A percentile compares a stretch with the other conserved stretches of the same genome.
phyloP scores from a whole-genome alignment of 192 early-diverging fungal genomes.

The Backusella macrospora region DNA sequence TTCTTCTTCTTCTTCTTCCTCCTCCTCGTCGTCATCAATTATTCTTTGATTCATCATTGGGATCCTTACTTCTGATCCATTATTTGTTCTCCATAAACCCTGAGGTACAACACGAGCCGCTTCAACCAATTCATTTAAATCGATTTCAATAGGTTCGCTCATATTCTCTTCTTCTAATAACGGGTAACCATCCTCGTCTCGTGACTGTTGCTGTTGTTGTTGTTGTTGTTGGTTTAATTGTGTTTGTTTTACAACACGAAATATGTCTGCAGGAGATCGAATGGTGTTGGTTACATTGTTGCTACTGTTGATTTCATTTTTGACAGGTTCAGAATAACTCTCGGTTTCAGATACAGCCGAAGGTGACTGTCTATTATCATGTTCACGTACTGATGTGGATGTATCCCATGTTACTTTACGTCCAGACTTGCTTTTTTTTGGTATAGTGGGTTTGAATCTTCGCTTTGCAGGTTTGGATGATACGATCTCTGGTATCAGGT shows the following conservation, averaged over 20 bases:
- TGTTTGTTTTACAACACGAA: conserved; percentile 7
- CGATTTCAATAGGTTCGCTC: neutral
- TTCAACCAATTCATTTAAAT: conserved; percentile 24
- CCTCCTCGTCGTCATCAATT: neutral
- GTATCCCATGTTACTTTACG: conserved; percentile 24
- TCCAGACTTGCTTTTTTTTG: neutral
- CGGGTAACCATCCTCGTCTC: conserved; percentile 18
- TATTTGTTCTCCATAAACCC: conserved; percentile 16
- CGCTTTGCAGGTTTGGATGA: neutral
- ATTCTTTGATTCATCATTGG: neutral
- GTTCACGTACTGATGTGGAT: conserved; percentile 25
- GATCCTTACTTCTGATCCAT: neutral
- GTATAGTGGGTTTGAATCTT: conserved; percentile 7
- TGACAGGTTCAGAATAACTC: conserved; percentile 23
- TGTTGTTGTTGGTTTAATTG: neutral
- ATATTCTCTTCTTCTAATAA: neutral
- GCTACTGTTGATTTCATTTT: neutral
- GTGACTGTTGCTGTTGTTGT: too few relatives aligned
- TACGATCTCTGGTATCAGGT: neutral
- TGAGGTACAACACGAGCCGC: neutral
- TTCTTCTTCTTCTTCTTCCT: conserved; percentile 23
- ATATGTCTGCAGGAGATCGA: conserved; percentile 35
- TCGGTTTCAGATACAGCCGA: neutral
- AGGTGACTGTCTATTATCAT: conserved; percentile 21
- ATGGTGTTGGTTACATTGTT: neutral